These are phyloP conservation scores for Phytophthora macrochlamydospora DNA, from an alignment of 352 stramenopile species.

Conservation along the genomic window DNA sequence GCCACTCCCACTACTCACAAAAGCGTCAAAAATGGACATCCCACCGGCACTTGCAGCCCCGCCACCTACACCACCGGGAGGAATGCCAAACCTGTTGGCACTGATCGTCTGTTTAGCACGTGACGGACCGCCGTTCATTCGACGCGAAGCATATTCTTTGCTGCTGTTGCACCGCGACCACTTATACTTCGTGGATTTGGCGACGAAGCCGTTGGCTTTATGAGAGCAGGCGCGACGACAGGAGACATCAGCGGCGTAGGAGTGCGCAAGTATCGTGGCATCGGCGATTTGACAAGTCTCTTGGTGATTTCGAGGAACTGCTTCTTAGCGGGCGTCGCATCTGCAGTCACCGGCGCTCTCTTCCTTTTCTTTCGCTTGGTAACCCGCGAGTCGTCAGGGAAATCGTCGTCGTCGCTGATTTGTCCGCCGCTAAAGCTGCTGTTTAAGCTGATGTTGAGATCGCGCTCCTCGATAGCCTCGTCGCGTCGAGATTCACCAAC, in stretches of 20 bases:
- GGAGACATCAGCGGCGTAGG: slow-evolving; percentile 40
- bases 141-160: slow-evolving; percentile 39
- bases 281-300: slow-evolving; percentile 44
- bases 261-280: slow-evolving; percentile 41
- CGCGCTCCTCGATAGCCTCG: slow-evolving; percentile 29
- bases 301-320: slow-evolving; percentile 53
- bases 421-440: slow-evolving; percentile 27
- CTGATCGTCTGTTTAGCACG: slow-evolving; percentile 48
- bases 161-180: slow-evolving; percentile 15
- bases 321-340: slow-evolving; percentile 41
- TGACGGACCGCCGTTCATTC: slow-evolving; percentile 45
- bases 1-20: slow-evolving; percentile 58
- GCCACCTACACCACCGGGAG: slow-evolving; percentile 23
- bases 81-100: slow-evolving; percentile 41
- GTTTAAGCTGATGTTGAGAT: slow-evolving; percentile 44
- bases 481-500: slow-evolving; percentile 10
- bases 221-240: slow-evolving; percentile 25
- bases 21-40: slow-evolving; percentile 76
- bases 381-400: slow-evolving; percentile 29
- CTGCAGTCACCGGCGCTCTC: slow-evolving; percentile 13
- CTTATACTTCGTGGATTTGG: slow-evolving; percentile 18
- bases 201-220: slow-evolving; percentile 29
- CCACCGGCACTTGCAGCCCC: slow-evolving; percentile 15
- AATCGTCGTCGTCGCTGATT: slow-evolving; percentile 31
- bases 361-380: slow-evolving; percentile 43